Evolutionary conservation across 2,329 filamentous ascomycete species (phyloP), one percentile per base, ranked within the genome.

Genomic region (Claviceps monticola): DNA sequence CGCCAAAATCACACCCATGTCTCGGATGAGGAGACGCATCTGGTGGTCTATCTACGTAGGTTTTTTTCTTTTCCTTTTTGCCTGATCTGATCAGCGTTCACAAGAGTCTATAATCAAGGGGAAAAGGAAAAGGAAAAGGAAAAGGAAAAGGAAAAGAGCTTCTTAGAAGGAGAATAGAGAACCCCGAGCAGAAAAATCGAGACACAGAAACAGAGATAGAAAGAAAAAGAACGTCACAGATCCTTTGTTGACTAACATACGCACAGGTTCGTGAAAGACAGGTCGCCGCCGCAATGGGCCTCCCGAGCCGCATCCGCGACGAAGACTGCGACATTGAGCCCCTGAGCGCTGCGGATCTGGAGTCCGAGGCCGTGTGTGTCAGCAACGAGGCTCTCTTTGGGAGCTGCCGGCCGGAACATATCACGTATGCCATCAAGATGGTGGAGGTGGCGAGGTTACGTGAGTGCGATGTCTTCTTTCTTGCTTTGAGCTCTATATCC

Each of bases 31-130:
- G 57, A 68, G 71, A 52, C 60, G 74, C 5, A 70, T 78, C 6
- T 78, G 74, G 73, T 78, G 75, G 75, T 72, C 73, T 5, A 68
- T 77, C 7, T 77, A 78, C 51, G 66, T 75, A 46, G 64, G 73
- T 36, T 2, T n/a, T n/a, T n/a, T n/a, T n/a, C n/a, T n/a, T n/a
- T 14, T 14, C 23, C 14, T 19, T 19, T 2, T 19, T 2, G 5
- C 2, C n/a, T 19, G 19, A 6, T 16, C 14, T 17, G 14, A 6
- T 16, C 8, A 9, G 38, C 16, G n/a, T 39, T n/a, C 9, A 9
- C 29, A 29, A 9, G 9, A 29, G 9, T 29, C 29, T 29, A 11
- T 11, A 8, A 8, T 8, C 9, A 29, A 11, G 29, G 29, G 29
- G 29, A 29, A 29, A 29, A 8, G 26, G 3, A 29, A 29, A 29